Evolutionary conservation across 2,329 filamentous ascomycete genomes (phyloP), one percentile per base, ranked within the genome.

Genomic region (Hymenotorrendiella dingleyae): DNA sequence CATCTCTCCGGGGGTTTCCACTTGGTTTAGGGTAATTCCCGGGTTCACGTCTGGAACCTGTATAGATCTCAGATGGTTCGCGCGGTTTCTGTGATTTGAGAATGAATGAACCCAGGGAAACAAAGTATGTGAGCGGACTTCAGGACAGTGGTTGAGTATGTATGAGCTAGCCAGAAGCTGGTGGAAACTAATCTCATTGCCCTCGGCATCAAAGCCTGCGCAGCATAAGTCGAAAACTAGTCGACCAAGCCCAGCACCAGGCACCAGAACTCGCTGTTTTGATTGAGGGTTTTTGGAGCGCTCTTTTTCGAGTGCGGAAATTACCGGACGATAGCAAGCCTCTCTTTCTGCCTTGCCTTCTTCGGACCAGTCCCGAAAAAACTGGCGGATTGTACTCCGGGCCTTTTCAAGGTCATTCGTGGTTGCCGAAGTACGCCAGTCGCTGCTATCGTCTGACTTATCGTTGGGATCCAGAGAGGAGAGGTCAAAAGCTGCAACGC

Each of bases 101-200:
- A 96, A 95, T 34, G 79, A 81, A 50, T 93, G 77, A 3, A 88
- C 78, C 77, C 91, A 98, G 0, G 93, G 93, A 58, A 84, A 86
- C 39, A 98, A 72, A 7, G 71, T 78, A 64, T 89, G 87, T 48
- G 84, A 72, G 12, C 73, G 72, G 0, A 74, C 75, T 2, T 63
- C 59, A 0, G 68, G 55, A 4, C 82, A 86, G 54, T 72, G 73
- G 62, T 91, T 90, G 36, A 90, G 75, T 12, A 90, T 76, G 59
- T 86, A 82, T 0, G 76, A 78, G 5, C 86, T 94, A 1, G 88
- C 88, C 45, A 97, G 72, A n/a, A 98, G 76, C 62, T 95, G 88
- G 63, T 98, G 93, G 60, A 94, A 97, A 3, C 90, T 96, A 48
- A 97, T 94, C 65, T 98, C 86, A 60, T 96, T 97, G 21, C 91